Base-by-base conservation (phyloP, 257 asterid species). In the Ligustrum vulgare region DNA sequence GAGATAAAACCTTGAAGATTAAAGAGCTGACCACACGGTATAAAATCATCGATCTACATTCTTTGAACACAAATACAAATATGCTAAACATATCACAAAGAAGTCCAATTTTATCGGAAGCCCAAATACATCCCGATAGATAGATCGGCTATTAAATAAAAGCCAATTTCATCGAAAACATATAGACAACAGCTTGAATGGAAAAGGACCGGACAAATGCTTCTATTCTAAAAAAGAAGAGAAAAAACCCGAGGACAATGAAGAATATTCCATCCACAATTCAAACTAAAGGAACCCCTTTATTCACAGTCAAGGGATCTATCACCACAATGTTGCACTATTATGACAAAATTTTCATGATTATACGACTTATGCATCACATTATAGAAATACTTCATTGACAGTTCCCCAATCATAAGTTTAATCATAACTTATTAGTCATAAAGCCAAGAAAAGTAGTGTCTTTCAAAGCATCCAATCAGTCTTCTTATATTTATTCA, bases 11-110 rank as follows among this genome's bases (percentile, higher is more conserved):
- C 67, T 64, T 41, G 43, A 18, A 8, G 43, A 67, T 41, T 33
- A 77, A 3, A 51, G 72, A 74, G 81, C 74, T 76, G 81, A 83
- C 70, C 75, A 56, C 74, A 60, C 67, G 31, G 60, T 41, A 33
- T 12, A 72, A 23, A 60, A 60, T 23, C 23, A 60, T 60, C 16
- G 67, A 60, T 22, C 16, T 31, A 60, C 62, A n/a, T 10, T 51
- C 62, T 51, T 18, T 51, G 22, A 15, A 18, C 62, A 3, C 18
- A 51, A 22, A 11, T 22, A 60, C 7, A 23, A 32, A 1, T 60
- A n/a, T 25, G 67, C 12, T 22, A 70, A 8, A 47, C 23, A 36
- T 45, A 22, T 12, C 18, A 51, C 63, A 18, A 54, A 23, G 33
- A 58, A 22, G 3, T 60, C 67, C 67, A 8, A 18, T 3, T 51